A percentile compares a stretch with the other conserved stretches of the same genome.
phyloP scores from a whole-genome alignment of 2,329 filamentous ascomycete species.

The Cytospora mali region DNA sequence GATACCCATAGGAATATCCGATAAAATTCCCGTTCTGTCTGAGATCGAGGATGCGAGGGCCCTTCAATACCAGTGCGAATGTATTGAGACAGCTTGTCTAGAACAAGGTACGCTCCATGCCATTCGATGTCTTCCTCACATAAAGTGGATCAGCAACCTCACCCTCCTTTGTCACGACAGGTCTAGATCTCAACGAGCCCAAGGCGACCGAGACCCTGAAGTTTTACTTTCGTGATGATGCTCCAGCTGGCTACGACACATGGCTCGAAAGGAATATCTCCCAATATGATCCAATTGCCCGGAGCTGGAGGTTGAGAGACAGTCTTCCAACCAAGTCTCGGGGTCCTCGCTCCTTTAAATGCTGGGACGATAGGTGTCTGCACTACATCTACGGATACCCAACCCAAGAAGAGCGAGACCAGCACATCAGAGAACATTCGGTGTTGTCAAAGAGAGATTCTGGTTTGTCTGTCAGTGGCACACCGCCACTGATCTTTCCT shows the following conservation, averaged over 20 bases:
- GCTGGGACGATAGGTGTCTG: conserved; percentile 56
- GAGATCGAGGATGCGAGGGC: conserved; percentile 60
- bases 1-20: conserved; percentile 41
- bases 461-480: conserved; percentile 44
- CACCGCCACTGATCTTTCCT: conserved; percentile 41
- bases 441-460: conserved; percentile 48
- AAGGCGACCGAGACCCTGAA: conserved; percentile 44
- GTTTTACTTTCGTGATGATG: conserved; percentile 41
- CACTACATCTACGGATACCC: conserved; percentile 62
- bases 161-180: conserved; percentile 33
- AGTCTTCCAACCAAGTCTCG: conserved; percentile 41
- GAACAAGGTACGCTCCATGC: conserved; percentile 46
- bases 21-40: conserved; percentile 50
- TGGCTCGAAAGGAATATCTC: conserved; percentile 58
- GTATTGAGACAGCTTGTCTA: conserved; percentile 55
- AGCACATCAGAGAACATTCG: conserved; percentile 52
- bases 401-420: conserved; percentile 53
- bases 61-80: conserved; percentile 62
- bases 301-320: conserved; percentile 43
- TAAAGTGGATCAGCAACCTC: conserved; percentile 13
- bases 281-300: conserved; percentile 51
- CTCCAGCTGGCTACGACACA: conserved; percentile 50
- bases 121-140: background rate
- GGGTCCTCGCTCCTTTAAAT: conserved; percentile 52
- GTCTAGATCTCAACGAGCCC: conserved; percentile 46